phyloP scores from a whole-genome alignment of 306 rosid genomes.

The Trifolium dubium region DNA sequence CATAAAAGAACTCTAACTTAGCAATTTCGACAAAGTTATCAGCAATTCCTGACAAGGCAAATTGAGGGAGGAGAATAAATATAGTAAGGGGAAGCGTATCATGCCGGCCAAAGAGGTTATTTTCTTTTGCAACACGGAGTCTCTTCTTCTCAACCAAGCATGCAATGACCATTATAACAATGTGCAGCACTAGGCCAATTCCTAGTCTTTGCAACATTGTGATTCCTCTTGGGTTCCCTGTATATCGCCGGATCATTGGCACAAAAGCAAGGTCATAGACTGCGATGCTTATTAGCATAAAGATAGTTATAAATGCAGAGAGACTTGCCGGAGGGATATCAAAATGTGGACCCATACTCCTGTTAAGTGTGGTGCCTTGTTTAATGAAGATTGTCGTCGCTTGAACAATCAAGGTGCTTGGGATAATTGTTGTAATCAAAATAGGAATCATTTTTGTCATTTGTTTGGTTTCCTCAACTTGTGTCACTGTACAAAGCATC shows the following conservation, averaged over 20 bases:
- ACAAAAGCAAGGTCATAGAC: constrained; percentile 68
- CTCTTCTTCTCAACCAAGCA: constrained; percentile 61
- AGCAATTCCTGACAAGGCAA: constrained; percentile 63
- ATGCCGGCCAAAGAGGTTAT: constrained; percentile 27
- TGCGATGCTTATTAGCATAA: constrained; percentile 67
- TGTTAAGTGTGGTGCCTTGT: constrained; percentile 71
- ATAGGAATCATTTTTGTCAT: constrained; percentile 78
- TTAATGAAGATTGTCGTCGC: constrained; percentile 59
- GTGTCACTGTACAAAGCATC: constrained; percentile 74
- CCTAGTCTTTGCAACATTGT: constrained; percentile 82
- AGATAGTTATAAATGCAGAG: constrained; percentile 59
- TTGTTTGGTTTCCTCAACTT: constrained; percentile 95
- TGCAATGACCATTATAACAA: constrained; percentile 56
- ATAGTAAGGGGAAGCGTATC: constrained; percentile 68
- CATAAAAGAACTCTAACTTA: constrained; percentile 75
- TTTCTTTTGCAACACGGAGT: constrained; percentile 56
- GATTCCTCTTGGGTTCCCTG: constrained; percentile 80
- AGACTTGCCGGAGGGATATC: constrained; percentile 74
- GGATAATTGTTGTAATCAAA: constrained; percentile 61
- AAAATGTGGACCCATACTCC: constrained; percentile 66
- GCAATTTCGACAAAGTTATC: constrained; percentile 73
- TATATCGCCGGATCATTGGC: constrained; percentile 54
- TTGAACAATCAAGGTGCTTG: constrained; percentile 59
- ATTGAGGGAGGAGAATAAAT: constrained; percentile 75
- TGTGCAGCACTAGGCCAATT: constrained; percentile 63